A percentile compares a stretch with the other conserved stretches of the same genome.
Evolutionary conservation across 139 green algal genomes (phyloP).

Genomic region (Closterium sp.): DNA sequence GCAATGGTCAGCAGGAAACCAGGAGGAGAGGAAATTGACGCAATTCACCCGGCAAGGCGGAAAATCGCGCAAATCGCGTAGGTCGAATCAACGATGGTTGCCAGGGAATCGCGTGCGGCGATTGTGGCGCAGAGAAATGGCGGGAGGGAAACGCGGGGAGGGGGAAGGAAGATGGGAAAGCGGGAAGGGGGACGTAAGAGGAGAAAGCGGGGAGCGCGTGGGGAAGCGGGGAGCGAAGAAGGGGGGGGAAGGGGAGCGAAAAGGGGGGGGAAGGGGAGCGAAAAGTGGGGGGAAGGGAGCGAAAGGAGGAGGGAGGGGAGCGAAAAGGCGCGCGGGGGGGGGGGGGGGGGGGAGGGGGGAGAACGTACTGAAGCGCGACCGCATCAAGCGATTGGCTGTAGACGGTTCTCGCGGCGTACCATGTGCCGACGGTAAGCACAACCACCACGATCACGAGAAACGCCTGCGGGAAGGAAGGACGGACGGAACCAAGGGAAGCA

Average conservation of each 20-base stretch:
- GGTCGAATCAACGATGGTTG: no score
- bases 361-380: constrained; percentile 1
- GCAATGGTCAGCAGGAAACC: no score
- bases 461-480: constrained; percentile 3
- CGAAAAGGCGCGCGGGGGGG: no score
- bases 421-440: constrained; percentile 18
- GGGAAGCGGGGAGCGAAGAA: not conserved
- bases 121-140: not conserved
- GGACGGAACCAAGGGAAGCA: no score
- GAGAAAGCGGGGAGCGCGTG: not conserved
- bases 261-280: no score
- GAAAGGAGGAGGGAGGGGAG: no score
- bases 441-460: constrained; percentile 24
- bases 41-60: no score
- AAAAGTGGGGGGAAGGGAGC: not conserved
- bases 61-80: no score
- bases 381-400: constrained; percentile 6
- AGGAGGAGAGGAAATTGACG: no score
- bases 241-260: not conserved
- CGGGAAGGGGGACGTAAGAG: not conserved
- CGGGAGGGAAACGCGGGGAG: no score
- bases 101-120: no score
- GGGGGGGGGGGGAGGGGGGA: no score
- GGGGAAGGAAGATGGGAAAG: not conserved
- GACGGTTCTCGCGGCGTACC: constrained; percentile 8